Evolutionary conservation across 805 yeast genomes (phyloP).

Genomic region (Nakazawaea ishiwadae): DNA sequence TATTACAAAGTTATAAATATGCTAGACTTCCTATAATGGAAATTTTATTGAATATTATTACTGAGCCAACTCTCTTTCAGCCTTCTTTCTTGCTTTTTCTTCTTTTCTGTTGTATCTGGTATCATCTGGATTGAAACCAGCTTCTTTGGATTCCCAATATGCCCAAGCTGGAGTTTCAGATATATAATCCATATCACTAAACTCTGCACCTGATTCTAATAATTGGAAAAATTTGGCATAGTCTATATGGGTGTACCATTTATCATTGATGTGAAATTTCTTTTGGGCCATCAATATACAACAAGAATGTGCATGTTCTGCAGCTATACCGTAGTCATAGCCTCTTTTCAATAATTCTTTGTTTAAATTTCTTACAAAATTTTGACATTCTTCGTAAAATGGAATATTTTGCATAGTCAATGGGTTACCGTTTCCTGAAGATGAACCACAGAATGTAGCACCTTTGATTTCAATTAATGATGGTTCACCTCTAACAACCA

Average conservation of each 20-base stretch:
- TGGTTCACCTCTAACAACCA: constrained; percentile 78
- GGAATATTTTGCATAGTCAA: constrained; percentile 95
- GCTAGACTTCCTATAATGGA: background rate
- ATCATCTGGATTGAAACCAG: constrained; percentile 89
- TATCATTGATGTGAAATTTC: constrained; percentile 62
- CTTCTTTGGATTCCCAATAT: constrained; percentile 76
- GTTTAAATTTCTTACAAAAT: constrained; percentile 62
- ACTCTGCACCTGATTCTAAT: constrained; percentile 53
- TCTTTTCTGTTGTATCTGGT: constrained; percentile 62
- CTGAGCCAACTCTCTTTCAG: constrained; percentile 39
- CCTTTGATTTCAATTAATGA: constrained; percentile 91
- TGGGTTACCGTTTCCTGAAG: constrained; percentile 79
- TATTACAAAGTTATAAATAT: too few species aligned
- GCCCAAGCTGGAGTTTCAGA: constrained; percentile 90
- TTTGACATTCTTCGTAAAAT: constrained; percentile 83
- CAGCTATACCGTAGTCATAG: constrained; percentile 75
- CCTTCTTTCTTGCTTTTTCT: constrained; percentile 45
- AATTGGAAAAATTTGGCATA: constrained; percentile 69
- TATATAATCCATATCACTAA: constrained; percentile 76
- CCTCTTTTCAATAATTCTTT: constrained; percentile 63
- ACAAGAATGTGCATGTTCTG: constrained; percentile 94
- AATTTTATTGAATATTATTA: too few species aligned
- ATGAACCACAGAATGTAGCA: constrained; percentile 92
- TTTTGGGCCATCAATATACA: constrained; percentile 80
- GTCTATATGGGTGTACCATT: constrained; percentile 89